phyloP scores from a whole-genome alignment of 352 stramenopile species.

The Phytopythium boreale region DNA sequence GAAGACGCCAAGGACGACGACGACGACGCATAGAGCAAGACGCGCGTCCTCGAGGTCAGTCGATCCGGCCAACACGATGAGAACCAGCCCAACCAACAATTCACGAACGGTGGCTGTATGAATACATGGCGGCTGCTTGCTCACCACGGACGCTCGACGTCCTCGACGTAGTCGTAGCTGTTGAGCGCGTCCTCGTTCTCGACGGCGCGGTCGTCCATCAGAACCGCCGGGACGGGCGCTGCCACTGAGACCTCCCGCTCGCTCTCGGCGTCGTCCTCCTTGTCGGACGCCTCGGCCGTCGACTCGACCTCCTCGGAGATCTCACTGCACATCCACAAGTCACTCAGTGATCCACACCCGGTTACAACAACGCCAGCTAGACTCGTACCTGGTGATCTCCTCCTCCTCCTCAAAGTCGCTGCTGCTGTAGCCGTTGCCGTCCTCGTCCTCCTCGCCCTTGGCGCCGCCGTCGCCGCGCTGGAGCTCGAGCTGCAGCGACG shows the following conservation, averaged over 20 bases:
- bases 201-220: slow-evolving; percentile 49
- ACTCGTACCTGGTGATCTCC: slow-evolving; percentile 56
- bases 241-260: slow-evolving; percentile 4
- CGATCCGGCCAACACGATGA: too few relatives aligned
- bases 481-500: slow-evolving; percentile 55
- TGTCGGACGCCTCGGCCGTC: slow-evolving; percentile 48
- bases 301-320: slow-evolving; percentile 64
- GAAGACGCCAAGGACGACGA: slow-evolving; percentile 17
- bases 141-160: slow-evolving; percentile 52
- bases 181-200: slow-evolving; percentile 67
- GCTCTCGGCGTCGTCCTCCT: slow-evolving; percentile 23
- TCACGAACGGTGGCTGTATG: background rate
- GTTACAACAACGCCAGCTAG: background rate
- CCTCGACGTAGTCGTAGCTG: slow-evolving; percentile 84
- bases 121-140: background rate
- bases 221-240: slow-evolving; percentile 9
- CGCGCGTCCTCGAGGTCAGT: background rate
- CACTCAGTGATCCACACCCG: too few relatives aligned
- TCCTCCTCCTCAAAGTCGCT: slow-evolving; percentile 86
- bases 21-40: slow-evolving; percentile 9
- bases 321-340: slow-evolving; percentile 24
- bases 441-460: slow-evolving; percentile 22
- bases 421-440: slow-evolving; percentile 65
- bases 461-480: slow-evolving; percentile 20
- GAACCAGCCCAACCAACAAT: background rate